Evolutionary conservation across 768 basidiomycete species (phyloP).

Genomic region (Lentinula lateritia): DNA sequence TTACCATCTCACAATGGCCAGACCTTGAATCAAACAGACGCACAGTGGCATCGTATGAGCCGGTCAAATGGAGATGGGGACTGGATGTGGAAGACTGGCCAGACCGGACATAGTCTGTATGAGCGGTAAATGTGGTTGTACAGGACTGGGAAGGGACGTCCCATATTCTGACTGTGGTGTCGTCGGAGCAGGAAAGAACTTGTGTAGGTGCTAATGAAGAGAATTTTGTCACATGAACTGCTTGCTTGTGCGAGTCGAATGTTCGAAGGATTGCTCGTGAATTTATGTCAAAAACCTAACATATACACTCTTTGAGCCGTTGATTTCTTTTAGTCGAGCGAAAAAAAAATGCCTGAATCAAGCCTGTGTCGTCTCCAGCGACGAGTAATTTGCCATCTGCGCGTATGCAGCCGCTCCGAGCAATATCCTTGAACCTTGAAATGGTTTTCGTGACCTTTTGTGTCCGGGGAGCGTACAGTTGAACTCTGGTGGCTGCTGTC

Average conservation of each 20-base stretch:
- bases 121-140: conserved; percentile 73
- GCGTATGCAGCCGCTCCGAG: conserved; percentile 83
- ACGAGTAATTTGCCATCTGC: conserved; percentile 92
- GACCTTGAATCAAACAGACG: conserved; percentile 84
- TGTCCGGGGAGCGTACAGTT: conserved; percentile 94
- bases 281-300: conserved; percentile 86
- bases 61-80: conserved; percentile 82
- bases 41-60: conserved; percentile 92
- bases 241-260: conserved; percentile 91
- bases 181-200: conserved; percentile 92
- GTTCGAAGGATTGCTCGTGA: conserved; percentile 91
- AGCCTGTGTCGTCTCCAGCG: conserved; percentile 91
- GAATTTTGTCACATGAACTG: conserved; percentile 93
- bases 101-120: conserved; percentile 94
- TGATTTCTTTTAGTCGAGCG: background rate
- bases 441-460: conserved; percentile 97
- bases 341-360: conserved; percentile 57
- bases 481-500: conserved; percentile 87
- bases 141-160: conserved; percentile 88
- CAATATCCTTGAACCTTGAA: conserved; percentile 94
- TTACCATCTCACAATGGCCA: conserved; percentile 78
- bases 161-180: conserved; percentile 91
- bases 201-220: conserved; percentile 77
- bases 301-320: conserved; percentile 2
- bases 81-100: conserved; percentile 82